A percentile compares a stretch with the other conserved stretches of the same genome.
These are phyloP conservation scores for Monascus purpureus DNA, from an alignment of 495 filamentous ascomycete genomes.

Conservation along the genomic window DNA sequence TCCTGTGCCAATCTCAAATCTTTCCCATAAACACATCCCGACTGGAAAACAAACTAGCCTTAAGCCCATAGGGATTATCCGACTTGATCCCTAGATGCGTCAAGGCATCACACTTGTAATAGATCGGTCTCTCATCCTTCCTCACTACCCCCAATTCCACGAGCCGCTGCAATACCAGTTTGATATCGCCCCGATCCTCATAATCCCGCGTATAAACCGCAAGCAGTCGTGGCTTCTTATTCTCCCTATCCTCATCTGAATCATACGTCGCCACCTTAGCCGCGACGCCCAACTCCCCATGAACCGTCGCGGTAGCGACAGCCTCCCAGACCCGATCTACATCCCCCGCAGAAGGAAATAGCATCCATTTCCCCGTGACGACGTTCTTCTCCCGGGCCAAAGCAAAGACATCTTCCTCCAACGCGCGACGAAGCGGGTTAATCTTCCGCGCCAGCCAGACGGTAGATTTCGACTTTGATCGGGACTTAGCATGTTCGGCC, in stretches of 20 bases:
- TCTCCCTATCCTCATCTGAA: constrained; percentile 10
- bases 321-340: constrained; percentile 50
- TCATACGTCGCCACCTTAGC: constrained; percentile 58
- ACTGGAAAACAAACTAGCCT: constrained; percentile 38
- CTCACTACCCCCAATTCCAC: constrained; percentile 44
- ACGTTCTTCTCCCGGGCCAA: constrained; percentile 41
- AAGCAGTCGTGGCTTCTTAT: constrained; percentile 33
- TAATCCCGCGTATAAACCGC: constrained; percentile 71
- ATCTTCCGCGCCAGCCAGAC: constrained; percentile 33
- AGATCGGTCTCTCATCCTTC: constrained; percentile 37
- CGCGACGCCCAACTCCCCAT: constrained; percentile 48
- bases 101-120: constrained; percentile 74
- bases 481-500: constrained; percentile 19
- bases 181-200: constrained; percentile 50
- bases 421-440: constrained; percentile 30
- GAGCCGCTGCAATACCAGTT: constrained; percentile 46
- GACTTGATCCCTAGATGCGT: constrained; percentile 54
- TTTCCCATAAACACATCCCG: constrained; percentile 23
- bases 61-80: constrained; percentile 54
- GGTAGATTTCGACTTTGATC: constrained; percentile 20
- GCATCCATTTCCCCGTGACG: constrained; percentile 73
- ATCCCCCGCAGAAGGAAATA: constrained; percentile 45
- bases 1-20: constrained; percentile 6
- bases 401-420: constrained; percentile 39
- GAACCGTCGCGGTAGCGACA: constrained; percentile 46